Conservation (phyloP, 768 basidiomycete genomes). For the Filobasidium wieringae region DNA sequence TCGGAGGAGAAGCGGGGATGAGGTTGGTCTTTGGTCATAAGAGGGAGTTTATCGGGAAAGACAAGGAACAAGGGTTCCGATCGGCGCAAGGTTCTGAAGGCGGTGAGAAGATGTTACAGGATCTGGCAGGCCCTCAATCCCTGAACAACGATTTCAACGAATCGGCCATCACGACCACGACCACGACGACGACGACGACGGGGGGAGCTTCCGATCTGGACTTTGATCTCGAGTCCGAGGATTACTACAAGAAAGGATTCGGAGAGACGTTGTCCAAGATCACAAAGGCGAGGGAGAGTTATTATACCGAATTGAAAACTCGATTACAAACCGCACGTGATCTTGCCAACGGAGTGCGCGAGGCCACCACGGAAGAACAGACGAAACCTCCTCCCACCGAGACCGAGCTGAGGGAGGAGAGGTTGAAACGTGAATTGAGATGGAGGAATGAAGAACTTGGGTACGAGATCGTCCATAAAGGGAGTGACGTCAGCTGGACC, state of each 20-base stretch:
- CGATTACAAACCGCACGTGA: constrained; percentile 62
- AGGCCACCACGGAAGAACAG: constrained; percentile 73
- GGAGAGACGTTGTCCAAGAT: constrained; percentile 42
- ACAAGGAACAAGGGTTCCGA: neutral
- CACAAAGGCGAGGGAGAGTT: constrained; percentile 58
- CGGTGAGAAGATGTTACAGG: neutral
- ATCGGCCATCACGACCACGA: neutral
- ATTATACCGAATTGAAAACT: constrained; percentile 56
- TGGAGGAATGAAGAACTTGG: constrained; percentile 73
- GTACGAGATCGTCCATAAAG: constrained; percentile 63
- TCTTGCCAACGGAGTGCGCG: constrained; percentile 59
- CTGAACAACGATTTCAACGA: neutral
- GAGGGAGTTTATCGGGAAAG: constrained; percentile 46
- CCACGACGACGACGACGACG: neutral
- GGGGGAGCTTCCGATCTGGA: constrained; percentile 52
- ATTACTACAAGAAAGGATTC: constrained; percentile 48
- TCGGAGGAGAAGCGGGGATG: constrained; percentile 73
- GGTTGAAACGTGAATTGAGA: constrained; percentile 73
- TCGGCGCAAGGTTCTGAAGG: constrained; percentile 1
- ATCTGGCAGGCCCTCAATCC: neutral
- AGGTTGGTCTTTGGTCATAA: constrained; percentile 53
- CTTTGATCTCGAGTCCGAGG: constrained; percentile 58
- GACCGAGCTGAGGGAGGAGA: constrained; percentile 73
- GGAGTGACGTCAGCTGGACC: constrained; percentile 61
- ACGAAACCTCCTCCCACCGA: constrained; percentile 67